Base-by-base conservation (phyloP, 2,329 filamentous ascomycete genomes). In the Talaromyces islandicus region DNA sequence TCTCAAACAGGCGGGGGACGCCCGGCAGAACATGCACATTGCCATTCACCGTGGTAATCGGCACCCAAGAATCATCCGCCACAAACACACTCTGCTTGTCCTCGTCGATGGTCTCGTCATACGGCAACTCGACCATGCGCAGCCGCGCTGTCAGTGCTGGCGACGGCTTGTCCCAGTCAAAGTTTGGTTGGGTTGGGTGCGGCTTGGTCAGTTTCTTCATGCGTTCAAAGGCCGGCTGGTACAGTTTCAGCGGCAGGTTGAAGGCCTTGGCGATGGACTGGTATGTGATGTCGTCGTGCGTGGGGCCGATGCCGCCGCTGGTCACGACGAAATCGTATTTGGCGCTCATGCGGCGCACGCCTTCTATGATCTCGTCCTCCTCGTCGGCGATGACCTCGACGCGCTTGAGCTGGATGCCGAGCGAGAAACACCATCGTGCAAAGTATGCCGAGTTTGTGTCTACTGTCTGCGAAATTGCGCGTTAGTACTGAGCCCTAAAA, bases 221-320 rank as follows among this genome's bases (percentile, higher is more conserved):
- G 70, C 88, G 87, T 64, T 85, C 83, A 67, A 88, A 89, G 0
- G 92, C 88, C 60, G 85, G 84, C 50, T 90, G 78, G 78, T 97
- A 91, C 29, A 96, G 82, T 66, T 87, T 83, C 19, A 97, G 80
- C 14, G 87, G 84, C 7, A 97, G 81, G 50, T 80, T 78, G 73
- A 97, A 97, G 7, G 92, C 94, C 72, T 91, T 92, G 64, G 91
- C 92, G 72, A 99, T 95, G 43, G 91, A 93, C 70, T 90, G 83
- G 78, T 99, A 99, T 27, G 94, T 97, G 67, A 97, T 97, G 72
- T 99, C 94, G 75, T 99, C 94, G 79, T 97, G 93, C 89, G 93
- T 97, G 65, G 94, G 94, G 11, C 93, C 93, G 70, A 99, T 97
- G 30, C 94, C 93, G 66, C 94, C 93, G 68, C 90, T 94, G 7